Evolutionary conservation across 1,284 basidiomycete genomes (phyloP), one percentile per base, ranked within the genome.

Genomic region (Vanrija sp.): DNA sequence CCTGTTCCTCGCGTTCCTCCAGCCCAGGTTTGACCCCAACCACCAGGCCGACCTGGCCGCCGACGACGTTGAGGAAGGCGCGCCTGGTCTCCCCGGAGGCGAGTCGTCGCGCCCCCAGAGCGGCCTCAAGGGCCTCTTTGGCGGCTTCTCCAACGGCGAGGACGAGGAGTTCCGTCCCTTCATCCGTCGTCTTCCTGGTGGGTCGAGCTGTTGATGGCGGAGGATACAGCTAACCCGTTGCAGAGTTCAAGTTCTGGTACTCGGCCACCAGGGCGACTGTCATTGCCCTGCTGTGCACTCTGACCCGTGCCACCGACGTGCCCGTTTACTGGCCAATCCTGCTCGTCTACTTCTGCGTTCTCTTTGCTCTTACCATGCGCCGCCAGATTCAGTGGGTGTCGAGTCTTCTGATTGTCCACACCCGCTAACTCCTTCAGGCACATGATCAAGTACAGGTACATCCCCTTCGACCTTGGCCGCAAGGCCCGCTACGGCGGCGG

Each of bases 261-360:
- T 91, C 90, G 8, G 83, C 91, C 1, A 98, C 94, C 5, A 87
- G 91, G 53, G 93, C 96, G 6, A 88, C 88, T 20, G 49, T 88
- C 16, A 75, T 98, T 52, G 87, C 92, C 5, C 72, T 96, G 44
- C 75, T 87, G 49, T 86, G 87, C 72, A 90, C 93, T 4, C 78
- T 86, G 56, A 93, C 87, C 24, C 82, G 86, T 45, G 77, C 79
- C 12, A 95, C 95, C 65, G 93, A 98, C 72, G 87, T 98, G 18
- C 95, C 95, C 12, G 95, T 98, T 20, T 98, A 96, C 77, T 98
- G 95, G 92, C 93, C 93, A 12, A 96, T 98, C 75, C 82, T 96
- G 45, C 85, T 98, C 63, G 80, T 97, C 64, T 96, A 96, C 79
- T 92, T 93, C 80, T 85, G 86, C 73, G 84, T 89, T 47, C 81